These are phyloP conservation scores for Calonectria honghensis DNA, from an alignment of 2,329 filamentous ascomycete species.

Conservation along the genomic window DNA sequence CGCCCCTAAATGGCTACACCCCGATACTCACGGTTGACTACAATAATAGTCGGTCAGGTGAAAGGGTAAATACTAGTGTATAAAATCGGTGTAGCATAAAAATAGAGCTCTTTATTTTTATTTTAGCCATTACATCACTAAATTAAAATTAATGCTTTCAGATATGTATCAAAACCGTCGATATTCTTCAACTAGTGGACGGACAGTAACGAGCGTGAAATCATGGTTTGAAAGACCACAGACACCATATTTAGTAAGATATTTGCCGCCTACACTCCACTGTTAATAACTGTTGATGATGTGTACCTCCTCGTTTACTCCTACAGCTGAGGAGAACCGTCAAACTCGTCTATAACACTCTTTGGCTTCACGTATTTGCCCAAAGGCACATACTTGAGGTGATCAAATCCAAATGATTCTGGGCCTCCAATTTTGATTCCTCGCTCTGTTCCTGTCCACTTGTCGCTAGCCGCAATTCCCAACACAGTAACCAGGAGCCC, in stretches of 20 bases:
- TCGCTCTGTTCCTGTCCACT: conserved; percentile 66
- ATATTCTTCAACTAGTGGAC: background rate
- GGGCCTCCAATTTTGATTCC: conserved; percentile 71
- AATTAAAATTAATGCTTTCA: too few species aligned
- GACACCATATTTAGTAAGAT: background rate
- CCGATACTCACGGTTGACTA: too few species aligned
- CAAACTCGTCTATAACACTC: conserved; percentile 73
- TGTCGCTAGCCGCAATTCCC: conserved; percentile 66
- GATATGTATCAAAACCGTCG: too few species aligned
- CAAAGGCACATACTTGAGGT: conserved; percentile 68
- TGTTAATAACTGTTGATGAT: background rate
- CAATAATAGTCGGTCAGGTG: too few species aligned
- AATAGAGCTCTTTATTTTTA: too few species aligned
- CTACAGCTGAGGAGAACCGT: conserved; percentile 35
- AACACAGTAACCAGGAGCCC: conserved; percentile 70
- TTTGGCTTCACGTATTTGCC: conserved; percentile 69
- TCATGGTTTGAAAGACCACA: too few species aligned
- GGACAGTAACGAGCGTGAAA: background rate
- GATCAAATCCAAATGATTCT: conserved; percentile 67
- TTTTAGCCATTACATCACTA: too few species aligned
- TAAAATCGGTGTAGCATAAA: too few species aligned
- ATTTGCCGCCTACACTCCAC: background rate
- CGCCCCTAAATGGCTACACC: too few species aligned
- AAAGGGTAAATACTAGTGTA: too few species aligned
- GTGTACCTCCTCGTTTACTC: background rate